These are phyloP conservation scores for Rhododendron ovatum DNA, from an alignment of 148 eudicot genomes.

Conservation along the genomic window DNA sequence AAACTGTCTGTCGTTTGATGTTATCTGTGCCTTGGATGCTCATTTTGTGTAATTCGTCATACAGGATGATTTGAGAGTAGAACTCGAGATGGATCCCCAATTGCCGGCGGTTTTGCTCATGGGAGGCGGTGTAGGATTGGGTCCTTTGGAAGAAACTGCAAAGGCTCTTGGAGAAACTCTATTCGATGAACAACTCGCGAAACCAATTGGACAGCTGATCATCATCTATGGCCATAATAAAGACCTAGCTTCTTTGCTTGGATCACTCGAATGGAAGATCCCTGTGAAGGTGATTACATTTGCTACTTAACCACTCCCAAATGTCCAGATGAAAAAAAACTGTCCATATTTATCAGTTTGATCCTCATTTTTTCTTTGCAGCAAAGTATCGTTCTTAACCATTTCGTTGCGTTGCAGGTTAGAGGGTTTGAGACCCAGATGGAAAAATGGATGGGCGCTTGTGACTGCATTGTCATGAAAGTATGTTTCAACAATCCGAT, in stretches of 20 bases:
- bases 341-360: neutral
- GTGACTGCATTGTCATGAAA: constrained; percentile 83
- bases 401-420: constrained; percentile 30
- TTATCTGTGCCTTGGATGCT: no score
- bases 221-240: constrained; percentile 37
- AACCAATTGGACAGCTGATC: no score
- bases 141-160: no score
- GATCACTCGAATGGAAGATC: constrained; percentile 77
- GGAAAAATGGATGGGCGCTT: constrained; percentile 97
- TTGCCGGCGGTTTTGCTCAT: no score
- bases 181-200: no score
- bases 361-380: neutral
- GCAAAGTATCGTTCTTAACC: neutral
- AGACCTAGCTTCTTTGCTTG: constrained; percentile 47
- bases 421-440: constrained; percentile 87
- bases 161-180: no score
- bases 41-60: no score
- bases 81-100: no score
- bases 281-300: constrained; percentile 60
- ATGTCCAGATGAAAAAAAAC: neutral
- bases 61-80: no score
- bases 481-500: no score
- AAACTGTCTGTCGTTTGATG: no score
- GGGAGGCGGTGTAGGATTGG: no score
- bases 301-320: neutral